These are phyloP conservation scores for Chaetoceros tenuissimus DNA, from an alignment of 108 stramenopile species.

Conservation along the genomic window DNA sequence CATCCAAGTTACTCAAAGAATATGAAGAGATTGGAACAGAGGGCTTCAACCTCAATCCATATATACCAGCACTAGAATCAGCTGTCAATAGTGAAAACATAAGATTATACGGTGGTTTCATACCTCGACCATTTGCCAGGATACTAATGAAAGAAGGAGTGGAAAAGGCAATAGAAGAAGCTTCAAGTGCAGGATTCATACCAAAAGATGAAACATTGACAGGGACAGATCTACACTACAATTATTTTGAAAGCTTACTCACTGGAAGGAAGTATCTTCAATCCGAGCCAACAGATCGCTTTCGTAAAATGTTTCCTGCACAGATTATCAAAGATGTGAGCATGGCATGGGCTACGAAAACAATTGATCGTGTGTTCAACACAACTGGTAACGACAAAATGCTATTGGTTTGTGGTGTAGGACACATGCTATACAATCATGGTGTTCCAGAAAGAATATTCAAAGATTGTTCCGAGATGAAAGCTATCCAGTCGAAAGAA, in stretches of 20 bases:
- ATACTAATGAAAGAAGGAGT: conserved; percentile 6
- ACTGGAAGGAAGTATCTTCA: conserved; percentile 15
- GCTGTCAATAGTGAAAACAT: conserved; percentile 9
- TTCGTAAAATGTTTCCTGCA: conserved; percentile 44
- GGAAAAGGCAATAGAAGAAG: conserved; percentile 11
- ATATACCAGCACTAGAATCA: conserved; percentile 38
- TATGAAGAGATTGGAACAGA: conserved; percentile 64
- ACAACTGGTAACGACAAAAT: conserved; percentile 7
- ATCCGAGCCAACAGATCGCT: conserved; percentile 21
- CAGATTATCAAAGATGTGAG: conserved; percentile 66
- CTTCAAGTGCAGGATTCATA: conserved; percentile 12
- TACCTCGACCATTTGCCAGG: conserved; percentile 26
- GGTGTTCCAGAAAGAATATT: conserved; percentile 38
- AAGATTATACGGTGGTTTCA: conserved; percentile 30
- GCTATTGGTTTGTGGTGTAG: conserved; percentile 38
- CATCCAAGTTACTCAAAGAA: conserved; percentile 31
- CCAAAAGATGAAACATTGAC: conserved; percentile 28
- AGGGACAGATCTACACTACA: conserved; percentile 40
- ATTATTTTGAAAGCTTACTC: conserved; percentile 40
- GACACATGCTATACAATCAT: conserved; percentile 28
- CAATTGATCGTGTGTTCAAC: conserved; percentile 7
- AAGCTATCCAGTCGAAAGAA: not conserved
- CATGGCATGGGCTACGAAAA: conserved; percentile 48
- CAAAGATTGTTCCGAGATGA: not conserved
- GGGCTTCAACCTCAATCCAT: conserved; percentile 52